Conservation (phyloP, 176 grass and related monocot genomes). For the Otatea glauca region DNA sequence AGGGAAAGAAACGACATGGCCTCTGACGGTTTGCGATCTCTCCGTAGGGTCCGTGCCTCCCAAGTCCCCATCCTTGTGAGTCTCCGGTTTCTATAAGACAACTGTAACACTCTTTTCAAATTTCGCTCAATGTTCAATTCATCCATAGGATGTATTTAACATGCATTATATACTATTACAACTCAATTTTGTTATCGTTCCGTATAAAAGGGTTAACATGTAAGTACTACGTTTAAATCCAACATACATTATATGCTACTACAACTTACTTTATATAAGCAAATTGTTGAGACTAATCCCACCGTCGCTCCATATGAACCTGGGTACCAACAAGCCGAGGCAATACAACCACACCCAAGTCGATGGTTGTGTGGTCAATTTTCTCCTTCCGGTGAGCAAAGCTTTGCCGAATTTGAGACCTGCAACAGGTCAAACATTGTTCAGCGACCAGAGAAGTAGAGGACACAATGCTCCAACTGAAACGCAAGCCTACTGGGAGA, state of each 20-base stretch:
- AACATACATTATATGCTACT: too few species aligned
- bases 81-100: constrained; percentile 68
- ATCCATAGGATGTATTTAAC: too few species aligned
- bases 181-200: too few species aligned
- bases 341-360: constrained; percentile 49
- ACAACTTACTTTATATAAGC: too few species aligned
- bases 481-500: background rate
- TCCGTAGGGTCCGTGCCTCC: constrained; percentile 64
- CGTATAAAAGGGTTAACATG: too few species aligned
- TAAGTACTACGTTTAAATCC: too few species aligned
- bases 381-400: constrained; percentile 77
- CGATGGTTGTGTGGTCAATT: constrained; percentile 82
- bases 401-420: constrained; percentile 77
- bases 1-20: constrained; percentile 76
- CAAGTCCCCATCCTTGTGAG: constrained; percentile 55
- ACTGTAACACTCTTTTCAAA: background rate
- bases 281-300: too few species aligned
- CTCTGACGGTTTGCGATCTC: constrained; percentile 59
- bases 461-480: background rate
- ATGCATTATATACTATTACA: too few species aligned
- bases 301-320: too few species aligned
- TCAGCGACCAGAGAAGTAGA: constrained; percentile 20
- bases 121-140: too few species aligned
- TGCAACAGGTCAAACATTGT: constrained; percentile 41
- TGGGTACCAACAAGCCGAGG: too few species aligned